Percentiles rank a stretch among this genome's conserved stretches.
Conservation (phyloP, 352 stramenopile species). For the Phytopythium helicoides region DNA sequence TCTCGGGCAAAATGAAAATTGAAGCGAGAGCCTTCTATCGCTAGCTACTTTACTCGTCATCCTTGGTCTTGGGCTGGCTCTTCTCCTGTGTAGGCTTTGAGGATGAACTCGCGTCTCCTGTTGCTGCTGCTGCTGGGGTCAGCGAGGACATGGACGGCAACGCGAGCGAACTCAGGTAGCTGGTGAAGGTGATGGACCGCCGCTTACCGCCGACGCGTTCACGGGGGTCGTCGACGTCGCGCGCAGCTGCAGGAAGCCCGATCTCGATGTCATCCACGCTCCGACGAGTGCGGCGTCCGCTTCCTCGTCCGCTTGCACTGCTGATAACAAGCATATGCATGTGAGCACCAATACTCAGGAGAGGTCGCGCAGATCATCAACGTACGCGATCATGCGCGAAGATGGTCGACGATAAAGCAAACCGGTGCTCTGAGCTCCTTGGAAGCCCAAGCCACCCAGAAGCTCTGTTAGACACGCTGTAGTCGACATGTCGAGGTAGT, state of each 20-base stretch:
- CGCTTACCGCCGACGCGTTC: conserved; percentile 49
- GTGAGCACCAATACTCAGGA: neutral
- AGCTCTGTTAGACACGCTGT: conserved; percentile 72
- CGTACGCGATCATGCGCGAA: conserved; percentile 27
- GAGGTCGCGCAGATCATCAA: too few species aligned
- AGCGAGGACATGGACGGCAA: neutral
- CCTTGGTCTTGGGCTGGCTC: too few species aligned
- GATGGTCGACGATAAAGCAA: conserved; percentile 59
- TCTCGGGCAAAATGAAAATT: too few species aligned
- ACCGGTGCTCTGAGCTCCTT: conserved; percentile 41
- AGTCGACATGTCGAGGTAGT: conserved; percentile 83
- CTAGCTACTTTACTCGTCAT: neutral
- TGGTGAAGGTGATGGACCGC: conserved; percentile 77
- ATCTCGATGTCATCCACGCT: conserved; percentile 82
- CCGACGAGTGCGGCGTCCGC: conserved; percentile 23
- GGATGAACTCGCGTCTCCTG: too few species aligned
- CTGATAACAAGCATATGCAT: conserved; percentile 7
- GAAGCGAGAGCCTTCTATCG: too few species aligned
- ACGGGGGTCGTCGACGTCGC: conserved; percentile 36
- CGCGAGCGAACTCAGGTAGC: conserved; percentile 22
- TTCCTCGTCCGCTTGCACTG: conserved; percentile 9
- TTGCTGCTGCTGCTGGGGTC: neutral
- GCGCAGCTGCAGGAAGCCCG: conserved; percentile 48
- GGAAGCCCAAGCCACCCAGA: conserved; percentile 55
- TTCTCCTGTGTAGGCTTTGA: too few species aligned